Base-by-base conservation (phyloP, 106 monocot genomes). In the Allium fistulosum region DNA sequence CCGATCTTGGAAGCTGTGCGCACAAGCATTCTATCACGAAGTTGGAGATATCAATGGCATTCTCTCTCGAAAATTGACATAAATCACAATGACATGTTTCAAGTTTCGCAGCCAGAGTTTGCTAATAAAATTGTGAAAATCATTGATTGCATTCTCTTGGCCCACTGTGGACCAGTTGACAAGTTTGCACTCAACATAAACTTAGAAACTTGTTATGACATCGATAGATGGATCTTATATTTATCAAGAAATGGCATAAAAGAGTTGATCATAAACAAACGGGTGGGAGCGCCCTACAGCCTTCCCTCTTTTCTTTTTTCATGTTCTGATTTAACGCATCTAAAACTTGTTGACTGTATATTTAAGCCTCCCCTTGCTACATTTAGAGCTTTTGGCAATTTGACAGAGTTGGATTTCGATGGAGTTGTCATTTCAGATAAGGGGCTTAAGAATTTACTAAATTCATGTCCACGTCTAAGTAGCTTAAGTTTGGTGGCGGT, bases 221-320 rank as follows among this genome's bases (percentile, higher is more conserved):
- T 69, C 45, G 69, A 57, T 17, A 0, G 69, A 46, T 69, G 69
- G 69, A 69, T 69, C 26, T 58, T 58, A 10, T 69, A 16, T 46
- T 8, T 69, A 22, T 68, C 67, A 12, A 68, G 67, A 68, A 68
- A 68, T 68, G 67, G 67, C 53, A 68, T 68, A 13, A 52, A 57
- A 69, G 56, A 69, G 37, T 15, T 69, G 5, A 57, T 9, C 12
- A 6, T 69, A 14, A 11, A 9, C 48, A 59, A 18, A 59, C 22
- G 45, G 59, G 18, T 9, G 4, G 59, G 48, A 4, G 4, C 2
- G 57, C 6, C 9, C 13, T 70, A 59, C 59, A 70, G 59, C 22
- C 51, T 11, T 58, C 45, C 70, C 46, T 70, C 70, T 18, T 59
- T 37, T 49, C 11, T 70, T 10, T 70, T 59, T 49, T 58, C 59